These are phyloP conservation scores for Kwoniella sp. DNA, from an alignment of 768 basidiomycete genomes.

Conservation along the genomic window DNA sequence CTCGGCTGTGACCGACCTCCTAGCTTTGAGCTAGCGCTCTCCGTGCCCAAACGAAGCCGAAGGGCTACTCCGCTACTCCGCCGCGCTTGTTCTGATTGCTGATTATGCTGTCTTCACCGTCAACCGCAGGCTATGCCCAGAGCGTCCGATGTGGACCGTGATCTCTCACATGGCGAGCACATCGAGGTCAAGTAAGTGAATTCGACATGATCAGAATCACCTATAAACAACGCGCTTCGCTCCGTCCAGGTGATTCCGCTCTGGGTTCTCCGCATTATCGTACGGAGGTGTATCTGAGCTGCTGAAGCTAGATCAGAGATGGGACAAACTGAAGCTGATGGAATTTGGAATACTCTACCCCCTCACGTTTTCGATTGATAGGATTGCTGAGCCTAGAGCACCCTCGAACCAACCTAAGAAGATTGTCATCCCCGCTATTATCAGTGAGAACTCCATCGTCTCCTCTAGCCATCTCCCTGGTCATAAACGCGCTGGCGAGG, in stretches of 20 bases:
- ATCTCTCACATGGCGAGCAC: conserved; percentile 41
- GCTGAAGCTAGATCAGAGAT: not conserved
- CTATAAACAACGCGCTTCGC: not conserved
- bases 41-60: too few relatives aligned
- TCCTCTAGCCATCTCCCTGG: too few relatives aligned
- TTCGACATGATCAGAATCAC: too few relatives aligned
- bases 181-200: conserved; percentile 50
- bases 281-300: not conserved
- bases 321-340: not conserved
- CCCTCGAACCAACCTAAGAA: conserved; percentile 47
- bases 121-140: conserved; percentile 48
- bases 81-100: not conserved
- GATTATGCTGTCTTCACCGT: not conserved
- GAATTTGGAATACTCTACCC: not conserved
- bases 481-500: too few relatives aligned
- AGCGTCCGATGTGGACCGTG: conserved; percentile 44
- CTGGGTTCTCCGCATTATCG: too few relatives aligned
- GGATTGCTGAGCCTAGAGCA: conserved; percentile 34
- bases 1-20: too few relatives aligned
- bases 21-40: too few relatives aligned
- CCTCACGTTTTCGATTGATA: conserved; percentile 11
- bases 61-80: not conserved
- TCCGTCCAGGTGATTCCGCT: not conserved
- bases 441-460: conserved; percentile 53
- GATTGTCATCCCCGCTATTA: conserved; percentile 50